A percentile compares a stretch with the other conserved stretches of the same genome.
These are phyloP conservation scores for Saccharomycopsis microspora DNA, from an alignment of 805 yeast genomes.

Conservation along the genomic window DNA sequence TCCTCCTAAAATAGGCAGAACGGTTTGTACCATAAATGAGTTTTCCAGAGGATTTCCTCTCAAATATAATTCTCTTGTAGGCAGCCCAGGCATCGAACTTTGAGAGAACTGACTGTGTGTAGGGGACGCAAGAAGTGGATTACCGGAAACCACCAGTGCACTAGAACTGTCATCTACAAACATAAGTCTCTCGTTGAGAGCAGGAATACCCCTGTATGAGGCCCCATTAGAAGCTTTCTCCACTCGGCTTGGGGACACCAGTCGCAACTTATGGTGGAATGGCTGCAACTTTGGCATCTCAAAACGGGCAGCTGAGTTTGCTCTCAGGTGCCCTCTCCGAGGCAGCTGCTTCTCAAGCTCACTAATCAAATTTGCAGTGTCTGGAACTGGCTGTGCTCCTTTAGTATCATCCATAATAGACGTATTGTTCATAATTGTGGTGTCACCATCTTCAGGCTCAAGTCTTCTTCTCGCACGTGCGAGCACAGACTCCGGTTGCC, in stretches of 20 bases:
- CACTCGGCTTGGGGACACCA: conserved; percentile 13
- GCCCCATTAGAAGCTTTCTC: conserved; percentile 5
- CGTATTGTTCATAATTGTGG: conserved; percentile 15
- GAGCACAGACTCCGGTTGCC: no score
- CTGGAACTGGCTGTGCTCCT: not conserved
- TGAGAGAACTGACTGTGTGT: not conserved
- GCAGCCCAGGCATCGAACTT: not conserved
- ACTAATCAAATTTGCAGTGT: conserved; percentile 13
- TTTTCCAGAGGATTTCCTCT: conserved; percentile 1
- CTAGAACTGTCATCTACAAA: conserved; percentile 9
- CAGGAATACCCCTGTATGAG: conserved; percentile 13
- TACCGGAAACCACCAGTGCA: not conserved
- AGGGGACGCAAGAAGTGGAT: conserved; percentile 2
- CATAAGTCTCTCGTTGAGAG: conserved; percentile 14
- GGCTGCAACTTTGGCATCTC: conserved; percentile 16
- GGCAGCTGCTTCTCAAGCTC: not conserved
- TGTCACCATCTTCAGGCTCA: conserved; percentile 17
- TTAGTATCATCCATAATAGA: conserved; percentile 12
- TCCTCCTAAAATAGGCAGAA: not conserved
- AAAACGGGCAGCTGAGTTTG: conserved; percentile 5
- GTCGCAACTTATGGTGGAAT: conserved; percentile 8
- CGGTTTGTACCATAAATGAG: conserved; percentile 6
- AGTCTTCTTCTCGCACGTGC: no score
- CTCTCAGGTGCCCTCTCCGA: conserved; percentile 2
- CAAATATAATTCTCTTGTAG: conserved; percentile 3